Evolutionary conservation across 148 eudicot species (phyloP), one percentile per base, ranked within the genome.

Genomic region (Camellia japonica): DNA sequence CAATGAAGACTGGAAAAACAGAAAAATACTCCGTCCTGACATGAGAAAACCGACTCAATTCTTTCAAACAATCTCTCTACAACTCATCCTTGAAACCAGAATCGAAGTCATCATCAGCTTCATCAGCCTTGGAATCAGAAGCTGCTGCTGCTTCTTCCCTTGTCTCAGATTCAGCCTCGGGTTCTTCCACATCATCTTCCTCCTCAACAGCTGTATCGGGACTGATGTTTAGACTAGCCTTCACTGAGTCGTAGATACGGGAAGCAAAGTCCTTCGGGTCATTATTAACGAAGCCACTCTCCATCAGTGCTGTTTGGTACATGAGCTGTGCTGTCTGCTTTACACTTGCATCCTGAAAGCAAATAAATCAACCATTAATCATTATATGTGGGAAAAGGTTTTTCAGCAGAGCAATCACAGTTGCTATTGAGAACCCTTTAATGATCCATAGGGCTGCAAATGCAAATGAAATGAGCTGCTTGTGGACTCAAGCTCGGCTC

Each of bases 241-340:
- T 95, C 73, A 96, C 98, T 0, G 97, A 92, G 70, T 87, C 88
- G 68, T 93, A 90, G 74, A 95, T 91, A 0, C 87, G 84, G 23
- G 95, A 87, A 11, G 97, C 97, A 77, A 95, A 93, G 71, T 93
- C 97, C 87, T 96, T 92, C 16, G 99, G 94, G 76, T 96, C 94
- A 8, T 64, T 30, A 30, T 83, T 0, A 91, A 86, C 58, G 82
- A 95, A 95, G 30, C 99, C 99, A 72, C 99, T 95, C 88, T 96
- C 99, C 86, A 96, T 88, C 6, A 96, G 90, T 8, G 99, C 99
- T 55, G 95, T 93, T 74, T 93, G 99, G 86, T 95, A 95, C 89
- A 93, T 88, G 66, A 95, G 95, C 20, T 85, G 84, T 20, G 97
- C 92, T 60, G 97, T 91, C 65, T 90, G 89, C 83, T 91, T 91